phyloP scores from a whole-genome alignment of 1,284 basidiomycete species.

The Fistulina hepatica region DNA sequence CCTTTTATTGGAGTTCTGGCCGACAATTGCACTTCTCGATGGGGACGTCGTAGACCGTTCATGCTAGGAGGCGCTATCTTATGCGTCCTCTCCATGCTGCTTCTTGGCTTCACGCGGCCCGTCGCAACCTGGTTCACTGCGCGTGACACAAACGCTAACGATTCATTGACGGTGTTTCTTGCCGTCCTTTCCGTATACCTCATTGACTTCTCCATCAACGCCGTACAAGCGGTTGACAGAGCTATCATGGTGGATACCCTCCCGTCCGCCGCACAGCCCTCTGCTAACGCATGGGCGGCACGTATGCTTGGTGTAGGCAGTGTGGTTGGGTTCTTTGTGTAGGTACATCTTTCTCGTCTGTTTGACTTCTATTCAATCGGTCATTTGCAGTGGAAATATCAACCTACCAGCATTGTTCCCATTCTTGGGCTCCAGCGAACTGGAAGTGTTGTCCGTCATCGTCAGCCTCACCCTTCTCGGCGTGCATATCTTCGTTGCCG shows the following conservation, averaged over 20 bases:
- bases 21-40: conserved; percentile 79
- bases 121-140: conserved; percentile 55
- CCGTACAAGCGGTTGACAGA: conserved; percentile 78
- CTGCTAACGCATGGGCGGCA: conserved; percentile 92
- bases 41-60: conserved; percentile 77
- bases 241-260: conserved; percentile 69
- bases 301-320: conserved; percentile 78
- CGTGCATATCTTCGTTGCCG: conserved; percentile 48
- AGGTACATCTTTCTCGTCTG: conserved; percentile 23
- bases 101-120: conserved; percentile 76
- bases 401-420: conserved; percentile 57
- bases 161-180: conserved; percentile 58
- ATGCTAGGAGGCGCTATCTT: conserved; percentile 68
- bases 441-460: conserved; percentile 60
- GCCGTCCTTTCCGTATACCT: conserved; percentile 82
- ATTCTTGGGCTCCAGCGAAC: conserved; percentile 64
- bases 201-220: conserved; percentile 92
- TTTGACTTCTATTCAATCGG: conserved; percentile 1
- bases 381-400: conserved; percentile 58
- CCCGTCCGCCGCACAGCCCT: conserved; percentile 64
- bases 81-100: conserved; percentile 63
- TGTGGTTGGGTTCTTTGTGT: conserved; percentile 82
- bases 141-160: conserved; percentile 29
- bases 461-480: conserved; percentile 41
- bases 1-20: conserved; percentile 84